phyloP scores from a whole-genome alignment of 352 stramenopile species.

The Phytophthora idaei region DNA sequence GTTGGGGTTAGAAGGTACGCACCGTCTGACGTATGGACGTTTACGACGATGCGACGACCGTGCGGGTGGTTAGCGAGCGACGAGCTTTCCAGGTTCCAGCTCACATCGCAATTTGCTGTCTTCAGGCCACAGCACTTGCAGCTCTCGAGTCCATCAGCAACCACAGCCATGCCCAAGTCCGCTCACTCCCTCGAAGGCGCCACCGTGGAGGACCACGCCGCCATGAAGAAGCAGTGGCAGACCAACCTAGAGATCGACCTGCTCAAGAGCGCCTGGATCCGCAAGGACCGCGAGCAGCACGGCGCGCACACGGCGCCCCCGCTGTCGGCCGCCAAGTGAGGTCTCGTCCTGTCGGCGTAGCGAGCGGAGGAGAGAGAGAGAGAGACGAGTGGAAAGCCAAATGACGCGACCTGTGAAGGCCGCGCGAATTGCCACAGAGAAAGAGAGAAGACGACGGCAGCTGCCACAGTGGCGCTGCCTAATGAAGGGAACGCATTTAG shows the following conservation, averaged over 20 bases:
- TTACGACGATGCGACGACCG: constrained; percentile 35
- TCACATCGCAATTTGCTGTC: constrained; percentile 46
- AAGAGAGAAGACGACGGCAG: constrained; percentile 1
- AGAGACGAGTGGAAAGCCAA: background rate
- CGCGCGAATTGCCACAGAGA: background rate
- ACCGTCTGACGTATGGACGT: constrained; percentile 43
- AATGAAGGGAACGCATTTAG: constrained; percentile 2
- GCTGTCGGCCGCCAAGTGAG: constrained; percentile 45
- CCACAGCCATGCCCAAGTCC: constrained; percentile 41
- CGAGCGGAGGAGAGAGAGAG: background rate
- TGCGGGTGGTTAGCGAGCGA: constrained; percentile 31
- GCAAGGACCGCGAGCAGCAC: constrained; percentile 58
- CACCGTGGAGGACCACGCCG: constrained; percentile 45
- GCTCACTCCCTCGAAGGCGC: constrained; percentile 22
- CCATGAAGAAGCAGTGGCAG: constrained; percentile 70
- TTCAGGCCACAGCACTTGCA: constrained; percentile 4
- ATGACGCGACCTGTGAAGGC: background rate
- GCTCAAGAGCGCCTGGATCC: constrained; percentile 66
- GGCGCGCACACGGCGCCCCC: constrained; percentile 36
- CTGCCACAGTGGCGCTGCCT: background rate
- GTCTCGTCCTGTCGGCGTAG: background rate
- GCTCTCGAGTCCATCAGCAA: background rate
- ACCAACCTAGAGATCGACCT: constrained; percentile 69
- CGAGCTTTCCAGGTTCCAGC: constrained; percentile 21
- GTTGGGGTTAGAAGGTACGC: constrained; percentile 28